phyloP scores from a whole-genome alignment of 164 flowering plant species.

The Piper betle region DNA sequence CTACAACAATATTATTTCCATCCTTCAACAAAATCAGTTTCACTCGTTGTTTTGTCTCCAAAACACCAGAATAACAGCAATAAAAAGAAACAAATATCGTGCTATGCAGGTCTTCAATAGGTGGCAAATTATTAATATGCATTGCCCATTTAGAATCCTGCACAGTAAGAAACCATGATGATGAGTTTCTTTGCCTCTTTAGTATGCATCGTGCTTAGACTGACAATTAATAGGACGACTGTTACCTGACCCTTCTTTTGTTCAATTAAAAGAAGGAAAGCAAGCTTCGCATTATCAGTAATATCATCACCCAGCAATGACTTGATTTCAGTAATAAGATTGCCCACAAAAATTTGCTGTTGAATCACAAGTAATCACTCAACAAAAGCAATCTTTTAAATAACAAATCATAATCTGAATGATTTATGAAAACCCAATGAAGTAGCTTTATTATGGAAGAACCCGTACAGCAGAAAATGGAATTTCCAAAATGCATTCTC shows the following conservation, averaged over 20 bases:
- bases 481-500: constrained; percentile 64
- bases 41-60: not conserved
- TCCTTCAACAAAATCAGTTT: no score
- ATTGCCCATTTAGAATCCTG: constrained; percentile 81
- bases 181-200: not conserved
- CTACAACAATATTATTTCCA: not conserved
- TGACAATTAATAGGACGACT: not conserved
- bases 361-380: constrained; percentile 1
- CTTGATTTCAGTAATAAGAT: constrained; percentile 32
- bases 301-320: constrained; percentile 32
- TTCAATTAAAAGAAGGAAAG: constrained; percentile 49
- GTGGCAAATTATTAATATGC: constrained; percentile 58
- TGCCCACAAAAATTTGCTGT: constrained; percentile 62
- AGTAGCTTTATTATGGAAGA: not conserved
- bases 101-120: constrained; percentile 46
- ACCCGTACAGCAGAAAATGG: constrained; percentile 52
- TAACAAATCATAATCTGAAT: not conserved
- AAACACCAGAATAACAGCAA: not conserved
- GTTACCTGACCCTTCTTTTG: constrained; percentile 51
- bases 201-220: not conserved
- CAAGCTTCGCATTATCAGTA: constrained; percentile 44
- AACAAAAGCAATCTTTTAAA: not conserved
- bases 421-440: not conserved
- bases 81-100: constrained; percentile 22
- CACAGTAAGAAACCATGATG: constrained; percentile 5